Percentiles rank a stretch among this genome's conserved stretches.
Evolutionary conservation across 1,139 yeast genomes (phyloP).

Genomic region (Suhomyces yuchorum): DNA sequence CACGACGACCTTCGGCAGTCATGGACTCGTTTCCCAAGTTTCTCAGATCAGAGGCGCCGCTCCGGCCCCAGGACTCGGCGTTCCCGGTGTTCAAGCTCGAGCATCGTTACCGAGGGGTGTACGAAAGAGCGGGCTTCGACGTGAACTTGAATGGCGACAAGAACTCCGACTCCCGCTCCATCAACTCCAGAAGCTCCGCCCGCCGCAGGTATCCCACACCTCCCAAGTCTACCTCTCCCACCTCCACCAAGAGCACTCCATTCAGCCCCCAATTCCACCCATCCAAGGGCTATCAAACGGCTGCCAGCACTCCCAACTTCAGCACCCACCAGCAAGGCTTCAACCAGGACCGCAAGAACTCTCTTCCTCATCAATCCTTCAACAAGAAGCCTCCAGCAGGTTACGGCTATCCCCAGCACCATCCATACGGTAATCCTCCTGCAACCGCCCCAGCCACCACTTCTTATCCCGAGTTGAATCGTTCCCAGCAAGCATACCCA

Average conservation of each 20-base stretch:
- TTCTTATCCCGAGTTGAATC: slow-evolving; percentile 5
- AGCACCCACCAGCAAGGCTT: slow-evolving; percentile 11
- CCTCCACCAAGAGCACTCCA: slow-evolving; percentile 15
- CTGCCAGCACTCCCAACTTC: slow-evolving; percentile 13
- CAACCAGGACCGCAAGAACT: slow-evolving; percentile 7
- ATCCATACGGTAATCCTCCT: slow-evolving; percentile 5
- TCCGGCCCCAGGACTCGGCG: slow-evolving; percentile 42
- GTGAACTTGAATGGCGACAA: slow-evolving; percentile 31
- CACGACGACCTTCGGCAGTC: slow-evolving; percentile 2
- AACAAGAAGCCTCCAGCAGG: slow-evolving; percentile 1
- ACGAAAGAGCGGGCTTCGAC: slow-evolving; percentile 69
- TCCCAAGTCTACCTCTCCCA: slow-evolving; percentile 16
- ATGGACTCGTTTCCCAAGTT: slow-evolving; percentile 32
- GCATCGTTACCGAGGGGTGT: slow-evolving; percentile 58
- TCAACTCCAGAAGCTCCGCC: slow-evolving; percentile 10
- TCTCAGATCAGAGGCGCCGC: slow-evolving; percentile 34
- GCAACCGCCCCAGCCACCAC: slow-evolving; percentile 8
- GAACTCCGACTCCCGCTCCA: slow-evolving; percentile 17
- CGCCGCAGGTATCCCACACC: slow-evolving; percentile 13
- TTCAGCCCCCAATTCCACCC: slow-evolving; percentile 11
- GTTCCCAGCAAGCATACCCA: not conserved
- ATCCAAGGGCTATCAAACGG: slow-evolving; percentile 11
- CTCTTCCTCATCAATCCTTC: slow-evolving; percentile 8
- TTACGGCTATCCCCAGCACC: not conserved
- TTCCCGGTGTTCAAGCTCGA: slow-evolving; percentile 64